Conservation (phyloP, 2,329 filamentous ascomycete genomes). For the Claviceps pusilla region DNA sequence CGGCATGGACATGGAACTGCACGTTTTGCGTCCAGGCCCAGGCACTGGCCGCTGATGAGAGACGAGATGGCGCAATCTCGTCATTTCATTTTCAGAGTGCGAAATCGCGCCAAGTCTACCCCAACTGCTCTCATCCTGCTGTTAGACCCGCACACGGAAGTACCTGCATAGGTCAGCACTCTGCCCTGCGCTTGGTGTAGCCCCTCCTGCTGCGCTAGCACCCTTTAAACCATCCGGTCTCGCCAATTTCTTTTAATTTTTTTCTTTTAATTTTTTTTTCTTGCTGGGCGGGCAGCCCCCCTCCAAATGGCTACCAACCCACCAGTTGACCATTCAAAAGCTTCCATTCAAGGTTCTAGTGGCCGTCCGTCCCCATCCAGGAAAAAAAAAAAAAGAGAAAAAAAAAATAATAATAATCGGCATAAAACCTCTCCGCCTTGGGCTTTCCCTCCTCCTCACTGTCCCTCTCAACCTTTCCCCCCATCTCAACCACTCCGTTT, state of each 20-base stretch:
- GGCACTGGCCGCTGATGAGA: not conserved
- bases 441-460: slow-evolving; percentile 4
- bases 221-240: no score
- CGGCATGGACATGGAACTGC: not conserved
- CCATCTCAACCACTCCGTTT: not conserved
- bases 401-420: slow-evolving; percentile 1
- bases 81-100: not conserved
- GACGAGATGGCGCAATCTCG: slow-evolving; percentile 5
- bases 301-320: no score
- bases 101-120: not conserved
- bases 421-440: slow-evolving; percentile 6
- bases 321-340: not conserved
- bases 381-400: not conserved
- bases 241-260: no score
- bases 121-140: not conserved
- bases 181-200: not conserved
- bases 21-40: not conserved
- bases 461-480: not conserved
- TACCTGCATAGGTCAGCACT: not conserved
- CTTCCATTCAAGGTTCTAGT: not conserved
- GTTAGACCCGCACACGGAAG: slow-evolving; percentile 1
- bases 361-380: not conserved
- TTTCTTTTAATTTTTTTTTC: no score
- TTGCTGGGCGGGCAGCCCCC: no score
- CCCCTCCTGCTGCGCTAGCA: not conserved